Evolutionary conservation across 352 stramenopile species (phyloP).

Genomic region (Nothophytophthora sp.): DNA sequence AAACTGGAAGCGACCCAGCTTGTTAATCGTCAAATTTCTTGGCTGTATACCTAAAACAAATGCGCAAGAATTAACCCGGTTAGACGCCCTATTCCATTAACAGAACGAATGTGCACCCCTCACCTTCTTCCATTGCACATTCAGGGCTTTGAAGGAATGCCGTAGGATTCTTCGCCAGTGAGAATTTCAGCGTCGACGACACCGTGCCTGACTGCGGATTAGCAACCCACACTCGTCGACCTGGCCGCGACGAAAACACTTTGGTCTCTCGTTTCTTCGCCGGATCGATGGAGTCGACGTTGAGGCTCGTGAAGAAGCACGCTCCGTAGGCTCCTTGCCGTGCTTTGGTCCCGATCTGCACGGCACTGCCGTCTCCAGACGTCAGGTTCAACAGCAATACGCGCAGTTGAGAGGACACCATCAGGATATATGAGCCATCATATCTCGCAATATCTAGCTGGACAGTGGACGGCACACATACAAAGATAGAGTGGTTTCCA

Average conservation of each 20-base stretch:
- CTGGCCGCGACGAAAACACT: conserved; percentile 83
- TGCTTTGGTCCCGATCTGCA: conserved; percentile 83
- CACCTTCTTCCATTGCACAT: conserved; percentile 61
- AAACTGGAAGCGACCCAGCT: conserved; percentile 75
- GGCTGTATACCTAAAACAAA: conserved; percentile 46
- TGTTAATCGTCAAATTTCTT: conserved; percentile 81
- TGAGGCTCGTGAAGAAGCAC: conserved; percentile 76
- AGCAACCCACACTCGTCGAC: conserved; percentile 80
- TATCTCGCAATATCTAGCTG: conserved; percentile 71
- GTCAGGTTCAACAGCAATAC: conserved; percentile 81
- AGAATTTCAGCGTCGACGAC: conserved; percentile 85
- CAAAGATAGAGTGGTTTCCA: too few species aligned
- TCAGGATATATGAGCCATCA: conserved; percentile 56
- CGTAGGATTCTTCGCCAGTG: conserved; percentile 63
- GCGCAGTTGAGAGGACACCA: conserved; percentile 84
- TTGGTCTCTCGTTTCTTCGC: conserved; percentile 61
- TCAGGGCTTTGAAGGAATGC: conserved; percentile 59
- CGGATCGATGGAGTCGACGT: conserved; percentile 59
- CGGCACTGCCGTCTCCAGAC: conserved; percentile 62
- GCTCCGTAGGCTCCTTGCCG: conserved; percentile 81
- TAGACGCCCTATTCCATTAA: neutral
- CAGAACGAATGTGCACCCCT: conserved; percentile 1
- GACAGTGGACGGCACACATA: conserved; percentile 2
- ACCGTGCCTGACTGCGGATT: conserved; percentile 77
- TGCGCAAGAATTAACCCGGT: neutral